Base-by-base conservation (phyloP, 2,329 filamentous ascomycete species). In the Capronia coronata region DNA sequence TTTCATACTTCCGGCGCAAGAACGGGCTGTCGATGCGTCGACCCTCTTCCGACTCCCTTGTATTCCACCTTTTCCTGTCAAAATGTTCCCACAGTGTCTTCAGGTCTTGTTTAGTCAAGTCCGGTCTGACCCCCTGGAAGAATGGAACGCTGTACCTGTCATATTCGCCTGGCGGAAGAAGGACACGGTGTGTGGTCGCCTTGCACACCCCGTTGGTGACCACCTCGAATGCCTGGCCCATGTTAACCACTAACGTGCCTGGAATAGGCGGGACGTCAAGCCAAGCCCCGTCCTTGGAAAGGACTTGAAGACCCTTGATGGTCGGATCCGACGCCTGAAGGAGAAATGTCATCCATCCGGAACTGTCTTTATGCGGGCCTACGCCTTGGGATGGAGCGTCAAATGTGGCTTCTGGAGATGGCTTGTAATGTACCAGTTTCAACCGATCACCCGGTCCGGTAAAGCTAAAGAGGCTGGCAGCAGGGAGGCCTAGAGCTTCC, bases 401-500 rank as follows among this genome's bases (percentile, higher is more conserved):
- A n/a, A 59, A 51, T 13, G 50, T 48, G 30, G 54, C 30, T 2
- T 62, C 41, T 7, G 48, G 23, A 2, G 42, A 39, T 3, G 52
- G 82, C 80, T 32, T 50, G 43, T 60, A 60, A 30, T 59, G 58
- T 37, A 56, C 57, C n/a, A 59, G 43, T 32, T 59, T 59, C 34
- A 83, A 69, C 2, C 80, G 75, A 59, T 83, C 78, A 52, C 82
- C 78, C 32, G 74, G 69, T 0, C 72, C 75, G 19, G 77, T 64
- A 52, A 78, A 82, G 1, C 74, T 66, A 34, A 74, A 67, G 50
- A 82, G 76, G 0, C 71, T 70, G 1, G 72, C 68, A 0, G 63
- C 46, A 0, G 75, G 69, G 1, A 82, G 70, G 1, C 60, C 66
- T 2, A 83, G 73, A 0, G 77, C 76, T 55, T 75, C 69, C 5